Conservation (phyloP, 768 basidiomycete species). For the Tricholoma saponaceum region DNA sequence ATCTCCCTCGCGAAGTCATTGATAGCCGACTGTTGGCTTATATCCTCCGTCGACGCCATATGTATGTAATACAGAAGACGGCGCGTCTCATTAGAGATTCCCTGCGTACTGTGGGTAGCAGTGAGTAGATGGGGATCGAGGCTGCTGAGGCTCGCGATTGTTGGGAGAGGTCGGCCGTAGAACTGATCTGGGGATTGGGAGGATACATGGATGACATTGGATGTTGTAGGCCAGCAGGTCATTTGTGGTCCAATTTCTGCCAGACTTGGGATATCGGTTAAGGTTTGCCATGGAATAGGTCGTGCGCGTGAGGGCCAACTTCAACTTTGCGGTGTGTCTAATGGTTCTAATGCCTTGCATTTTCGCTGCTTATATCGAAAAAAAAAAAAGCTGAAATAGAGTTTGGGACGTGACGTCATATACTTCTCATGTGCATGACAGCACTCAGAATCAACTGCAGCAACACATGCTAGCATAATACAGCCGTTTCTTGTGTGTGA, state of each 20-base stretch:
- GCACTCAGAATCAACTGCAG: too few species aligned
- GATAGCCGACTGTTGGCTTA: conserved; percentile 4
- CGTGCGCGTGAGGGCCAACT: too few species aligned
- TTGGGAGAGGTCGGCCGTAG: not conserved
- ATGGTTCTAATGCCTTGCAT: too few species aligned
- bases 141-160: not conserved
- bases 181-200: not conserved
- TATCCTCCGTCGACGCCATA: conserved; percentile 9
- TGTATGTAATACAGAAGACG: conserved; percentile 13
- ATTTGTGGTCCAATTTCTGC: conserved; percentile 1
- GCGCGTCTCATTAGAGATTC: conserved; percentile 12
- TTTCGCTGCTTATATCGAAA: too few species aligned
- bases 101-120: not conserved
- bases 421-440: too few species aligned
- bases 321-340: too few species aligned
- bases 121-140: not conserved
- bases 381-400: too few species aligned
- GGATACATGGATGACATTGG: not conserved
- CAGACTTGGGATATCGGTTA: not conserved
- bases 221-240: conserved; percentile 6
- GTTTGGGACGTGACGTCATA: too few species aligned
- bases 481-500: not conserved
- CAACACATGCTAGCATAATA: too few species aligned
- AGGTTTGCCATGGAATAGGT: not conserved
- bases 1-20: conserved; percentile 13